phyloP scores from a whole-genome alignment of 345 rosid genomes.

The Boechera stricta region DNA sequence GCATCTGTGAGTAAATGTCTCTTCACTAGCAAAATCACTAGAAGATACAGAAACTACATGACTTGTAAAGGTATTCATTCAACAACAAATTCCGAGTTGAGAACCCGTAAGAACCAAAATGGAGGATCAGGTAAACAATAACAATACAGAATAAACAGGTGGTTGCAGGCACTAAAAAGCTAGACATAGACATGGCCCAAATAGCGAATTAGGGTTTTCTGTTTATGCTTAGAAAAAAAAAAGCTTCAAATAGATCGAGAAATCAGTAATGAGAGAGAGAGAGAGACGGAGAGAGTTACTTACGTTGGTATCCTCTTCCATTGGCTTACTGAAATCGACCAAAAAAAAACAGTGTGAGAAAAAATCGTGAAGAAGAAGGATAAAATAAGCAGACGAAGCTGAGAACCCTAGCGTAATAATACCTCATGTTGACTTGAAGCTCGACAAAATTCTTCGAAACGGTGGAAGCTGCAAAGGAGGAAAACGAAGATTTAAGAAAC shows the following conservation, averaged over 20 bases:
- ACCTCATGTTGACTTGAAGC: constrained; percentile 53
- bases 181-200: background rate
- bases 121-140: background rate
- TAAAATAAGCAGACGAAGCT: constrained; percentile 11
- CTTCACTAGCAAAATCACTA: background rate
- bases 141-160: background rate
- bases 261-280: constrained; percentile 9
- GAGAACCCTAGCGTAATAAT: constrained; percentile 32
- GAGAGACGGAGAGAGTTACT: constrained; percentile 32
- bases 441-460: constrained; percentile 37
- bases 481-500: background rate
- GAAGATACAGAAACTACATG: constrained; percentile 9
- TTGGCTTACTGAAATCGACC: constrained; percentile 57
- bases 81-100: background rate
- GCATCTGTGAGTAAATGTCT: background rate
- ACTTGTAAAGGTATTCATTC: background rate
- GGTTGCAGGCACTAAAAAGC: background rate
- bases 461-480: constrained; percentile 3
- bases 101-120: background rate
- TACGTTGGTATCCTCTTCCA: constrained; percentile 72
- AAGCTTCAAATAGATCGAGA: constrained; percentile 19
- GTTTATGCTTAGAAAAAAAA: background rate
- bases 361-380: background rate
- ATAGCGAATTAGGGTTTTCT: background rate
- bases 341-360: constrained; percentile 13